Base-by-base conservation (phyloP, 2,329 filamentous ascomycete genomes). In the Sporothrix sp. region DNA sequence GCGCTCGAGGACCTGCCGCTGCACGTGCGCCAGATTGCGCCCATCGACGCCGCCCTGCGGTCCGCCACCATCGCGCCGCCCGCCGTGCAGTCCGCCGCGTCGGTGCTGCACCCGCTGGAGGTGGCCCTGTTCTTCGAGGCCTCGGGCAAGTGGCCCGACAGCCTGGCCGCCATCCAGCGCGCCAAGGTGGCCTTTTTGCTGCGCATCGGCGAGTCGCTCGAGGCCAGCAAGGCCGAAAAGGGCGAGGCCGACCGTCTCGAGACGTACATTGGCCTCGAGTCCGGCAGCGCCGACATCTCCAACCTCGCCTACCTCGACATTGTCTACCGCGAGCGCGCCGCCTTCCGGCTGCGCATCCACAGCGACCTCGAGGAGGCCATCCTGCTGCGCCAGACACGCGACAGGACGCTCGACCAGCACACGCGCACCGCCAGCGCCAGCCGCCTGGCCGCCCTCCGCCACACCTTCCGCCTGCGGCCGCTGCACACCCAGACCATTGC, bases 141-240 rank as follows among this genome's bases (percentile, higher is more conserved):
- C 4, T 97, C 93, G 7, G 84, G 82, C 40, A 84, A 87, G 58
- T 98, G 93, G 93, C 93, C 93, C 0, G 90, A 97, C 62, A 88
- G 94, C 61, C 69, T 97, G 8, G 79, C 79, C 3, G 90, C 91
- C 5, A 95, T 97, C 51, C 93, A 98, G 65, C 81, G 89, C 61
- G 90, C 89, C 11, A 98, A 98, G 66, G 78, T 94, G 35, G 93
- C 94, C 3, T 95, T 98, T 62, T 73, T 93, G 4, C 69, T 96
- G 3, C 79, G 82, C 59, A 81, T 95, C 51, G 81, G 82, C 45
- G 80, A 83, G 47, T 75, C 88, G 3, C 69, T 98, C 2, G 74
- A 78, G 50, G 74, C 78, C 16, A 68, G 73, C 3, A 78, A 82
- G 35, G 52, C 59, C 23, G 45, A 38, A 28, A 28, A 48, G 32